These are phyloP conservation scores for Alliaria petiolata DNA, from an alignment of 345 rosid genomes.

Conservation along the genomic window DNA sequence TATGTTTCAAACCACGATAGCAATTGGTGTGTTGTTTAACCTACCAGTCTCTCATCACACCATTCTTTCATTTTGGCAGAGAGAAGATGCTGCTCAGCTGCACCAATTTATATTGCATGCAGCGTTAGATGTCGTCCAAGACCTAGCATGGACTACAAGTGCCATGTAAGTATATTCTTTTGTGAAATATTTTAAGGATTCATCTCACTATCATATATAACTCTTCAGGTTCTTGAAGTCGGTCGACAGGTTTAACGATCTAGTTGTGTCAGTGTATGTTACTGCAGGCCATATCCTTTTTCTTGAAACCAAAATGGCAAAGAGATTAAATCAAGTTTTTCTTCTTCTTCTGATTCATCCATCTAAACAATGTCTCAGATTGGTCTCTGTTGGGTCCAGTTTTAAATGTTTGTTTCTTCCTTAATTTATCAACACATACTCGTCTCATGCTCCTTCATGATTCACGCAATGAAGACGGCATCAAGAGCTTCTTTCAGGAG, in stretches of 20 bases:
- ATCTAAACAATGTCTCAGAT: background rate
- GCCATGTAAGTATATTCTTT: constrained; percentile 49
- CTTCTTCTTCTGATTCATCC: background rate
- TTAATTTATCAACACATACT: constrained; percentile 64
- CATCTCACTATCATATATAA: background rate
- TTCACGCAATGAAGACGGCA: constrained; percentile 93
- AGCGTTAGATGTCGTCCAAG: constrained; percentile 94
- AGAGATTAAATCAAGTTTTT: background rate
- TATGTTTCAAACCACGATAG: no score
- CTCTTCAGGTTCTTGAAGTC: constrained; percentile 74
- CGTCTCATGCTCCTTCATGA: constrained; percentile 95
- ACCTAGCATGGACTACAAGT: constrained; percentile 91
- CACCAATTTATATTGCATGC: constrained; percentile 91
- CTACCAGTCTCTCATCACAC: constrained; percentile 3
- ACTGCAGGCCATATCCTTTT: constrained; percentile 94
- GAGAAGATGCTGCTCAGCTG: constrained; percentile 96
- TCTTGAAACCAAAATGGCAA: background rate
- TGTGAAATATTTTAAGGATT: background rate
- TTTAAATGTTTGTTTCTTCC: constrained; percentile 26
- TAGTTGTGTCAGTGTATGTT: constrained; percentile 89
- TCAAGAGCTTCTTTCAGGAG: constrained; percentile 70
- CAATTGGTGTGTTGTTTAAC: background rate
- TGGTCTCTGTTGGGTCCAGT: background rate
- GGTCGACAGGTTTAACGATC: constrained; percentile 86
- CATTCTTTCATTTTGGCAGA: constrained; percentile 41